Evolutionary conservation across 2,329 filamentous ascomycete genomes (phyloP).

Genomic region (Chaetomiaceae sp.): DNA sequence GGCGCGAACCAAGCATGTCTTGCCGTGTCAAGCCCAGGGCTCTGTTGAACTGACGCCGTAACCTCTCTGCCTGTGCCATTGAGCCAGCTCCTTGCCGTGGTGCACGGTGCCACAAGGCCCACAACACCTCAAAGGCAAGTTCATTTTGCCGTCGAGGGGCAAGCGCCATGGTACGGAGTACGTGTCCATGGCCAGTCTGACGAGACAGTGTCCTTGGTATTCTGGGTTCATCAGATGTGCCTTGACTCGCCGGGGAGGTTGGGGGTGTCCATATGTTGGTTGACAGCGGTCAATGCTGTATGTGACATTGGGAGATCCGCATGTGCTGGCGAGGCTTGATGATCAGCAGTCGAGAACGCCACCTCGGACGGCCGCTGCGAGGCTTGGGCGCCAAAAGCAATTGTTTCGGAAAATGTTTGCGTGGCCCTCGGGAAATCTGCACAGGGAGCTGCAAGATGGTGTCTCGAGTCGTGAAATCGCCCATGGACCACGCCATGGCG

Average conservation of each 20-base stretch:
- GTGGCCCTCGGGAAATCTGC: constrained; percentile 7
- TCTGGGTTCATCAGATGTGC: too few species aligned
- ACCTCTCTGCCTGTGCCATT: not conserved
- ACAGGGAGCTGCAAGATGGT: constrained; percentile 16
- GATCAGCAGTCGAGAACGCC: not conserved
- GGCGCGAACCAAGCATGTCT: constrained; percentile 23
- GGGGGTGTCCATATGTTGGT: too few species aligned
- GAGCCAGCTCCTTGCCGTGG: not conserved
- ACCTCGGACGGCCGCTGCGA: not conserved
- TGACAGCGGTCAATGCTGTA: too few species aligned
- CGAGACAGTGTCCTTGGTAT: not conserved
- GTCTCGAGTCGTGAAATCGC: constrained; percentile 12
- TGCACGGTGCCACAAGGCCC: constrained; percentile 8
- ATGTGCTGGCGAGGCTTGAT: not conserved
- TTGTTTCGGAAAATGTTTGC: not conserved
- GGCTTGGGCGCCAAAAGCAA: constrained; percentile 7
- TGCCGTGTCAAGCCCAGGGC: constrained; percentile 22
- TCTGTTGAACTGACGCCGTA: constrained; percentile 18
- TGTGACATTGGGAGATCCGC: too few species aligned
- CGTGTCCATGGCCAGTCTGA: not conserved
- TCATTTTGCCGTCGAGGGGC: not conserved
- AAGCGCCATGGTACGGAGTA: too few species aligned
- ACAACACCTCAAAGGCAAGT: not conserved
- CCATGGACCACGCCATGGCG: constrained; percentile 15
- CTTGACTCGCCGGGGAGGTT: too few species aligned